Base-by-base conservation (phyloP, 495 filamentous ascomycete genomes). In the Aspergillus saccharolyticus region DNA sequence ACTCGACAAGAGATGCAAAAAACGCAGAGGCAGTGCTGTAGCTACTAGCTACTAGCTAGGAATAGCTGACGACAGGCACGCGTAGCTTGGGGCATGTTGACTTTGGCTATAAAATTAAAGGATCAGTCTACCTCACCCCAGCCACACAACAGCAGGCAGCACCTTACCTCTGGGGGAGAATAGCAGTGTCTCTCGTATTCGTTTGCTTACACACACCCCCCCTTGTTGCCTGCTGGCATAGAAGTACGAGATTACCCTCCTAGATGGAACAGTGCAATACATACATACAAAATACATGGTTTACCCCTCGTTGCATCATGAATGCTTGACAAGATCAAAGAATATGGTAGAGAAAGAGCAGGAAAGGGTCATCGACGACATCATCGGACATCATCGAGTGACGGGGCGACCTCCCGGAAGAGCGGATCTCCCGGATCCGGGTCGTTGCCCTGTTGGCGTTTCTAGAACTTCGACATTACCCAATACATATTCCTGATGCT, bases 361-460 rank as follows among this genome's bases (percentile, higher is more conserved):
- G 9, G 25, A 28, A 28, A 19, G 18, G 45, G 45, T 59, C 57
- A 42, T 50, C 30, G 24, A 59, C 30, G 24, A 59, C 57, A 59
- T 59, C 57, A 59, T 59, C 21, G 30, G 8, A 59, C 57, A 59
- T 59, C 57, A 59, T 59, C 12, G 57, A 8, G 7, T 2, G 33
- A 39, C 33, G 33, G 33, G 33, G 33, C 33, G 14, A 39, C 3
- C 25, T 9, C 25, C 3, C 33, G 4, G 4, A 39, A 39, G 33
- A 8, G 33, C 33, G 33, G 25, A 28, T 28, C 25, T 28, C 33
- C 33, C 33, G 33, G 33, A 39, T 39, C 10, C 33, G 33, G 33
- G 14, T 39, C 12, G 33, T 39, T 39, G 33, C 12, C n/a, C n/a
- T n/a, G n/a, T n/a, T n/a, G n/a, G n/a, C n/a, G n/a, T 12, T 39